Evolutionary conservation across 192 early-diverging fungal genomes (phyloP).

Genomic region (Allomyces arbusculus): DNA sequence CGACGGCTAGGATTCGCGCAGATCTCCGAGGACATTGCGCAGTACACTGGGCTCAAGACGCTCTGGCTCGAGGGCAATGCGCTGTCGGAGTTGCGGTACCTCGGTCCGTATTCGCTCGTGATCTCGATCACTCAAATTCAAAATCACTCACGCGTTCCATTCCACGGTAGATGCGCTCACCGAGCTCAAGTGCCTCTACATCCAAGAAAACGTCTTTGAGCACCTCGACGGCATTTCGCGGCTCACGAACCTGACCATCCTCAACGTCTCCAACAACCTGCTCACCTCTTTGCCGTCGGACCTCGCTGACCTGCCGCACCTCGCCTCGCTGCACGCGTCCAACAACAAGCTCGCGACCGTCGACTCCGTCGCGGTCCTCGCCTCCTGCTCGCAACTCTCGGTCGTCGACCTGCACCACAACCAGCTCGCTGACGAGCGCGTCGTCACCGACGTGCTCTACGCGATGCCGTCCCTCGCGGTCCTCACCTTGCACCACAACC

Average conservation of each 20-base stretch:
- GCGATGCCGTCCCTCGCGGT: slow-evolving; percentile 33
- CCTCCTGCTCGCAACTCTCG: slow-evolving; percentile 15
- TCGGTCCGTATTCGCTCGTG: slow-evolving; percentile 10
- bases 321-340: slow-evolving; percentile 28
- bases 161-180: not conserved
- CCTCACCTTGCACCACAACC: slow-evolving; percentile 34
- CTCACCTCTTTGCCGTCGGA: slow-evolving; percentile 16
- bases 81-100: slow-evolving; percentile 22
- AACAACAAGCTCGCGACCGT: slow-evolving; percentile 24
- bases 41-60: slow-evolving; percentile 25
- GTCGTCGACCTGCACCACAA: slow-evolving; percentile 30
- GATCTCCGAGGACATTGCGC: slow-evolving; percentile 27
- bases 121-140: not conserved
- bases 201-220: slow-evolving; percentile 37
- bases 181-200: slow-evolving; percentile 8
- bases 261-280: slow-evolving; percentile 33
- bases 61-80: slow-evolving; percentile 43
- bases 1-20: slow-evolving; percentile 34
- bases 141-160: not conserved
- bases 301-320: slow-evolving; percentile 8
- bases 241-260: slow-evolving; percentile 22
- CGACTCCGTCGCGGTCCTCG: slow-evolving; percentile 19
- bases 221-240: slow-evolving; percentile 17
- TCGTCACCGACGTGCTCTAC: slow-evolving; percentile 21
- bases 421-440: slow-evolving; percentile 28